A percentile compares a stretch with the other conserved stretches of the same genome.
Conservation (phyloP, 169 alveolate genomes). For the Eimeria praecox region DNA sequence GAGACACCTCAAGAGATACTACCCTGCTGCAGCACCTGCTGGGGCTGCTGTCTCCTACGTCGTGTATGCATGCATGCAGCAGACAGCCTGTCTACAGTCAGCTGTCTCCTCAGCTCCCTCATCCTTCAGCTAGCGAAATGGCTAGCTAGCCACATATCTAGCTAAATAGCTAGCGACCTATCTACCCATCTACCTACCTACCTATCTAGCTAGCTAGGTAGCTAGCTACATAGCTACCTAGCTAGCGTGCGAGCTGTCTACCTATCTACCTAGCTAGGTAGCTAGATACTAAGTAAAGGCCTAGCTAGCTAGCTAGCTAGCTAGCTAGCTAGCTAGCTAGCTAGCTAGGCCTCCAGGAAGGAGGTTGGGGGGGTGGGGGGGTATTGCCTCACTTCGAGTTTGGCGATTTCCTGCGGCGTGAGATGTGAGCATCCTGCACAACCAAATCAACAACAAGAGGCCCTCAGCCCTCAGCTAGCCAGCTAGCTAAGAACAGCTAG, state of each 20-base stretch:
- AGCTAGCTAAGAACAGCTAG: background rate
- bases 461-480: constrained; percentile 5
- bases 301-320: constrained; percentile 2
- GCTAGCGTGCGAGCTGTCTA: background rate
- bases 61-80: no score
- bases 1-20: no score
- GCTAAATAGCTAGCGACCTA: no score
- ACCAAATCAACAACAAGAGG: background rate
- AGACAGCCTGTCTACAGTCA: no score
- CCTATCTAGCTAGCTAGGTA: constrained; percentile 10
- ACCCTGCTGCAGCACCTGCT: background rate
- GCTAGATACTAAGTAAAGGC: background rate
- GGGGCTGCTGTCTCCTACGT: no score
- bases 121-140: no score
- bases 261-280: background rate
- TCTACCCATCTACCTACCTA: background rate
- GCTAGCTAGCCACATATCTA: background rate
- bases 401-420: constrained; percentile 14
- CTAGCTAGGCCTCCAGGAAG: background rate
- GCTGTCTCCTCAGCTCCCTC: background rate
- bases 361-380: no score
- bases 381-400: constrained; percentile 1
- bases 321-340: background rate
- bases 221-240: no score
- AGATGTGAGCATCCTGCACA: background rate